Base-by-base conservation (phyloP, 306 rosid genomes). In the Vigna angularis region DNA sequence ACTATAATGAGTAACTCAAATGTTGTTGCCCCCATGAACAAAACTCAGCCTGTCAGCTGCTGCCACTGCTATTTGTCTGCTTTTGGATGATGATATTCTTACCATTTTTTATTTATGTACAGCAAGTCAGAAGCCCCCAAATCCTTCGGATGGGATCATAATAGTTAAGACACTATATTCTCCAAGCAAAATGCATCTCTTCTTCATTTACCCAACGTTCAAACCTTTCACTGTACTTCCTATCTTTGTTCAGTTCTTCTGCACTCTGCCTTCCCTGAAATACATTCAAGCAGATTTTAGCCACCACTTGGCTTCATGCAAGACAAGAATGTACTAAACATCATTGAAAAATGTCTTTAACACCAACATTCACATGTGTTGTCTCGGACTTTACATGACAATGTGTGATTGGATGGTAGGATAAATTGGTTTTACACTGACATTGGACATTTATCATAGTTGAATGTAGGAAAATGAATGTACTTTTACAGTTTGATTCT, bases 131-230 rank as follows among this genome's bases (percentile, higher is more conserved):
- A 79, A 86, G 66, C 80, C 81, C 61, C 80, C 82, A 67, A 87
- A 81, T 77, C 94, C 92, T 90, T 90, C 72, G 90, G 89, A 88
- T 72, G 85, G 69, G 86, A 68, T n/a, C 69, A 47, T 74, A 68
- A 11, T 47, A 56, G 72, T 70, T 53, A 80, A 20, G 65, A 38
- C 63, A 64, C 47, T 45, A 6, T 75, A 48, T 56, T 57, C 59
- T 61, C 67, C 64, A 66, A 73, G 56, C 70, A 81, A 42, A 88
- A 49, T 79, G 81, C 75, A 85, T 53, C 34, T 82, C 91, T 13
- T 81, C 91, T 64, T 66, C 28, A 70, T 50, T 74, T 47, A 90
- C 85, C 94, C 94, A 90, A 15, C 70, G 45, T 14, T 74, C 72
- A 42, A 90, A 90, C 49, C 71, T 79, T 38, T 81, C 87, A 0